Conservation (phyloP, 176 grass and related monocot genomes). For the Cenchrus fungigraminus region DNA sequence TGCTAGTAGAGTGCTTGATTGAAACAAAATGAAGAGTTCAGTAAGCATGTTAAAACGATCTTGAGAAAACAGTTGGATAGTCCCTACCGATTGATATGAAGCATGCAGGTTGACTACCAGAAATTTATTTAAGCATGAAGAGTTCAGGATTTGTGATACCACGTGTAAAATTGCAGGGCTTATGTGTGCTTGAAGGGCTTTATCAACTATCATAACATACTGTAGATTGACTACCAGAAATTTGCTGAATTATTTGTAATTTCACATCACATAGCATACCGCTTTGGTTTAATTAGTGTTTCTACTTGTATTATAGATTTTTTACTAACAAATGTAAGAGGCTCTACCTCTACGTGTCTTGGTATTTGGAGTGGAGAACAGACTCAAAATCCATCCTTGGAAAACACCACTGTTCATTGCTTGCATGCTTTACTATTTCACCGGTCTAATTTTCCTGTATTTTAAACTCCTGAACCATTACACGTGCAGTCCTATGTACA, state of each 20-base stretch:
- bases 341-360: background rate
- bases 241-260: slow-evolving; percentile 22
- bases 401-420: background rate
- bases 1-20: background rate
- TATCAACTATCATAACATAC: background rate
- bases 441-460: slow-evolving; percentile 21
- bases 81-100: background rate
- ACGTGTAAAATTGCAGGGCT: background rate
- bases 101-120: too few species aligned
- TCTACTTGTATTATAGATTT: background rate
- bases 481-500: background rate
- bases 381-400: background rate
- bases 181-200: background rate
- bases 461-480: background rate
- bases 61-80: background rate
- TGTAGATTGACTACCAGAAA: background rate
- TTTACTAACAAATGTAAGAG: background rate
- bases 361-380: background rate
- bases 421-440: slow-evolving; percentile 6
- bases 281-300: background rate
- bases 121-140: too few species aligned
- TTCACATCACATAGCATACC: background rate
- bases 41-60: background rate
- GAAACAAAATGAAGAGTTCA: background rate
- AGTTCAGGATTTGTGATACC: background rate